Percentiles rank a stretch among this genome's conserved stretches.
Conservation (phyloP, 225 moss, liverwort and hornwort species). For the Lunularia cruciata region DNA sequence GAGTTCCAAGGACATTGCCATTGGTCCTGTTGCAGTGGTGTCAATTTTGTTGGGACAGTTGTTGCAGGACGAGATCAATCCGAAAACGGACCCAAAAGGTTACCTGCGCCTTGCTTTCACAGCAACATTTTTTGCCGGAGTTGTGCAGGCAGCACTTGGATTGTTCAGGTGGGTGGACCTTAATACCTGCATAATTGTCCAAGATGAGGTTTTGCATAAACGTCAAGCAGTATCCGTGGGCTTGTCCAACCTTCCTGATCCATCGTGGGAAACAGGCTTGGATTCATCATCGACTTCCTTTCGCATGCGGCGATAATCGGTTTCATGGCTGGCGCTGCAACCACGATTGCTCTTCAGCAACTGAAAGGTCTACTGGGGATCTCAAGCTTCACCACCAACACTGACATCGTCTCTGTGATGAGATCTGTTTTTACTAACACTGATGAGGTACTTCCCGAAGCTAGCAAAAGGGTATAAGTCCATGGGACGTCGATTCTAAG, state of each 20-base stretch:
- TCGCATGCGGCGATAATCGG: constrained; percentile 85
- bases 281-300: constrained; percentile 79
- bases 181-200: not conserved
- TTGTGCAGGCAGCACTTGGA: constrained; percentile 64
- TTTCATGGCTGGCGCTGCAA: constrained; percentile 89
- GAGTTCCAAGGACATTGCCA: constrained; percentile 72
- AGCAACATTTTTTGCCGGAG: constrained; percentile 79
- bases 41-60: constrained; percentile 65
- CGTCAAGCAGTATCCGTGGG: not conserved
- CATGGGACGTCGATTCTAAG: not conserved
- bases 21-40: constrained; percentile 81
- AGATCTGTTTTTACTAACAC: constrained; percentile 42
- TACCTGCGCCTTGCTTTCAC: constrained; percentile 65
- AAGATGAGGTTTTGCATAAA: not conserved
- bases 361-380: constrained; percentile 70
- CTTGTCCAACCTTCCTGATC: no score
- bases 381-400: constrained; percentile 59
- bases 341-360: constrained; percentile 81
- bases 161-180: constrained; percentile 47
- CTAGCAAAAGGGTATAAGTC: not conserved
- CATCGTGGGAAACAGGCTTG: constrained; percentile 51
- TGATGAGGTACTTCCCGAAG: constrained; percentile 40
- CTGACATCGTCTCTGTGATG: constrained; percentile 71
- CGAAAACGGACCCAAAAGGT: not conserved
- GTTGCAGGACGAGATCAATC: constrained; percentile 49